These are phyloP conservation scores for Podila minutissima DNA, from an alignment of 192 early-diverging fungal genomes.

Conservation along the genomic window DNA sequence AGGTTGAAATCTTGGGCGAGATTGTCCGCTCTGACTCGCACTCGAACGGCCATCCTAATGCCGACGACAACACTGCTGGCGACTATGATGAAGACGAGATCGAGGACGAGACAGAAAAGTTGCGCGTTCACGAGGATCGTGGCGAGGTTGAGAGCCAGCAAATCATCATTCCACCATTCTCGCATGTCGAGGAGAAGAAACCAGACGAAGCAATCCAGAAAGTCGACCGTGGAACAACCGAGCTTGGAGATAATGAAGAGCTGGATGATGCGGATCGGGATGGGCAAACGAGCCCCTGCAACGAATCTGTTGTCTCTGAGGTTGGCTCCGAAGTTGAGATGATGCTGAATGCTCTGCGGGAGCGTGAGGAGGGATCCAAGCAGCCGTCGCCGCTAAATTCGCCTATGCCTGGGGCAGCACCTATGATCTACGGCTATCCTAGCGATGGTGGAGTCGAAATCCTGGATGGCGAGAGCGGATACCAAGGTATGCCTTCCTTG, in stretches of 20 bases:
- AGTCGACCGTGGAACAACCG: not conserved
- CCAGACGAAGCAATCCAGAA: not conserved
- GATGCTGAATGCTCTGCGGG: conserved; percentile 37
- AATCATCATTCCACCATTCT: too few species aligned
- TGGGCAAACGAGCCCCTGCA: not conserved
- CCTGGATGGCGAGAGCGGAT: not conserved
- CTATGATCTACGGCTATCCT: too few species aligned
- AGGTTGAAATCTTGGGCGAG: not conserved
- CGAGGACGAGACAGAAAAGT: not conserved
- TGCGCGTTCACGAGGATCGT: not conserved
- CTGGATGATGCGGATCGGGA: not conserved
- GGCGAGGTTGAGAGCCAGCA: not conserved
- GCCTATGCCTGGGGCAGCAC: not conserved
- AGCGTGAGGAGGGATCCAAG: conserved; percentile 21
- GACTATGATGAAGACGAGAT: not conserved
- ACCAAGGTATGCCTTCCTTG: not conserved
- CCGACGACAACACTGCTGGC: not conserved
- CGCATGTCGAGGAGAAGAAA: not conserved
- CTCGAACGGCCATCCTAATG: conserved; percentile 6
- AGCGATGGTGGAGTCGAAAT: not conserved
- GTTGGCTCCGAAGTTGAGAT: conserved; percentile 47
- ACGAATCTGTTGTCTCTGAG: conserved; percentile 13
- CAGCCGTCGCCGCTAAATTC: conserved; percentile 19
- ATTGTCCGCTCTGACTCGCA: conserved; percentile 10
- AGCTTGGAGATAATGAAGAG: not conserved